Evolutionary conservation across 805 yeast genomes (phyloP), one percentile per base, ranked within the genome.

Genomic region (Teunomyces cretensis): DNA sequence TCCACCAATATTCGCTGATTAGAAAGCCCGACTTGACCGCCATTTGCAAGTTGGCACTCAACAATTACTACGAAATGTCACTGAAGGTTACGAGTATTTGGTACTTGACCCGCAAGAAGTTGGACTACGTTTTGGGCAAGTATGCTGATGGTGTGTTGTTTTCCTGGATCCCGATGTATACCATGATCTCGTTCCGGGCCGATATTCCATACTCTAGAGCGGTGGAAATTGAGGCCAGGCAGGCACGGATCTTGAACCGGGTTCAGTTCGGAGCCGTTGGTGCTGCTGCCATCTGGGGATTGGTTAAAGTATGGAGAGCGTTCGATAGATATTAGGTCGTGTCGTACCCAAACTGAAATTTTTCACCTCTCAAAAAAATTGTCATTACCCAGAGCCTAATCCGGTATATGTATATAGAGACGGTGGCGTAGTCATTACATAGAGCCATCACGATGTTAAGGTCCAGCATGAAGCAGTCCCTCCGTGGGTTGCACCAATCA

Each of bases 101-200:
- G 42, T 91, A 83, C 57, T 63, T 83, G 43, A 51, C 86, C 45
- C 74, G 92, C 40, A 90, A 89, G 60, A 69, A 72, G 39, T 60
- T 88, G 9, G 97, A 91, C 60, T 78, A 78, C 41, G 48, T 79
- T 4, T 65, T 91, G 44, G 84, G 89, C 7, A 76, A 74, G 40
- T 49, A 74, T 9, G 64, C 83, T 19, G 83, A 82, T 46, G 83
- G 80, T 14, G 40, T 36, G 17, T 52, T 55, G 4, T 62, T 68
- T 45, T 64, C 61, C 30, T 88, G 96, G 96, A 66, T 89, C 27
- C 96, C 97, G 1, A 69, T 91, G 55, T 91, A 91, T 64, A 83
- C 96, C 8, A 90, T 91, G 97, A 88, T 91, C 2, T 85, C 96
- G 1, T 91, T 91, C 68, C 73, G 96, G 49, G 80, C 84, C 6